Conservation (phyloP, 2,329 filamentous ascomycete species). For the Fonsecaea pugnacius region DNA sequence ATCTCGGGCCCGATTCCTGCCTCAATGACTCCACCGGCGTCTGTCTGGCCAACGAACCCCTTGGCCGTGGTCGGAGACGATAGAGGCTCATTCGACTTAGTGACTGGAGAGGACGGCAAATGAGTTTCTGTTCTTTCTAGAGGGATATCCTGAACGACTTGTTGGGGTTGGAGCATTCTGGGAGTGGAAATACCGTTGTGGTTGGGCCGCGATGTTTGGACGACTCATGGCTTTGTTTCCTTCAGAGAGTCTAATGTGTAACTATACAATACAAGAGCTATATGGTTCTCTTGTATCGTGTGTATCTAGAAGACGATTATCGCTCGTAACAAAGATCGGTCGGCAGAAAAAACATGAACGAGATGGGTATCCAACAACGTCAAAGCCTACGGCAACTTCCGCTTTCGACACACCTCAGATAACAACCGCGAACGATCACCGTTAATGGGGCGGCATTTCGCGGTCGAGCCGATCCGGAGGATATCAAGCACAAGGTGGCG, state of each 20-base stretch:
- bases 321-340: no score
- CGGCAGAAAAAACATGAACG: no score
- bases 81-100: background rate
- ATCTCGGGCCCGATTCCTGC: background rate
- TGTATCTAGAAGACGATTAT: no score
- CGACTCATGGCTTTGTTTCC: background rate
- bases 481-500: background rate
- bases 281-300: background rate
- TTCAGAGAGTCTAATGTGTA: background rate
- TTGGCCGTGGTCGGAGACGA: background rate
- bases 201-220: no score
- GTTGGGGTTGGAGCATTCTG: background rate
- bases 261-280: background rate
- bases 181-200: no score
- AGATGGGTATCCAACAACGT: background rate
- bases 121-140: background rate
- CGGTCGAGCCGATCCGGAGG: background rate
- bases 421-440: background rate
- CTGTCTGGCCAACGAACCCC: background rate
- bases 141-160: background rate
- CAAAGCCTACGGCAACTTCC: background rate
- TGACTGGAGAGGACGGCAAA: background rate
- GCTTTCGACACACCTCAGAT: background rate
- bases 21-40: background rate
- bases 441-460: background rate